Conservation (phyloP, 2,329 filamentous ascomycete species). For the Clathrospora elynae region DNA sequence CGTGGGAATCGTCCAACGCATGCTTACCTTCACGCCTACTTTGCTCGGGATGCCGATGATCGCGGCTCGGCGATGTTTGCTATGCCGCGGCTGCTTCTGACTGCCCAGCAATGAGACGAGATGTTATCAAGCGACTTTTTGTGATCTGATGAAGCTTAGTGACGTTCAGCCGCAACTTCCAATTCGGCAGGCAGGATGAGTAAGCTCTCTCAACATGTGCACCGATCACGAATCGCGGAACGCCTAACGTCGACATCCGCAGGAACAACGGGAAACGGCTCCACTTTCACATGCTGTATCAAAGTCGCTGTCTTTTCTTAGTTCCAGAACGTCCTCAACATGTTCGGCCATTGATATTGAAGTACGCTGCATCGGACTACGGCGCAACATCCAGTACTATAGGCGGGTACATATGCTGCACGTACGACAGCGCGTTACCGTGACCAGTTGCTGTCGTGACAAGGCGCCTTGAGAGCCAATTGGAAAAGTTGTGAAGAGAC, state of each 20-base stretch:
- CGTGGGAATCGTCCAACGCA: conserved; percentile 10
- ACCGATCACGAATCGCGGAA: conserved; percentile 13
- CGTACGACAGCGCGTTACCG: conserved; percentile 14
- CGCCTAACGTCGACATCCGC: conserved; percentile 2
- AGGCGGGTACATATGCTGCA: conserved; percentile 13
- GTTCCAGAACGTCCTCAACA: conserved; percentile 15
- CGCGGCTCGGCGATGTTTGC: conserved; percentile 7
- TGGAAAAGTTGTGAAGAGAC: not conserved
- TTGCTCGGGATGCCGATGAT: conserved; percentile 12
- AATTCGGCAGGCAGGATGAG: conserved; percentile 7
- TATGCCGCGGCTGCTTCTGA: conserved; percentile 15
- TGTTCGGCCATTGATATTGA: conserved; percentile 12
- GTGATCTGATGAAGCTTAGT: not conserved
- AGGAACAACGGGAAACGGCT: conserved; percentile 1
- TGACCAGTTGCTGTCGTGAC: conserved; percentile 9
- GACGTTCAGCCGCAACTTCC: conserved; percentile 16
- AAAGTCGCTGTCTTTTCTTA: conserved; percentile 6
- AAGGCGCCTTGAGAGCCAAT: conserved; percentile 10
- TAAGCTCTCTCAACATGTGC: conserved; percentile 13
- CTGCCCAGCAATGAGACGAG: conserved; percentile 9
- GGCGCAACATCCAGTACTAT: too few species aligned
- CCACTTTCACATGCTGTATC: conserved; percentile 28
- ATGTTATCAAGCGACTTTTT: not conserved
- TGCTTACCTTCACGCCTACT: conserved; percentile 11
- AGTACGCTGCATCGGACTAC: conserved; percentile 9